Evolutionary conservation across 176 grass and related monocot species (phyloP), one percentile per base, ranked within the genome.

Genomic region (Eragrostis nindensis): DNA sequence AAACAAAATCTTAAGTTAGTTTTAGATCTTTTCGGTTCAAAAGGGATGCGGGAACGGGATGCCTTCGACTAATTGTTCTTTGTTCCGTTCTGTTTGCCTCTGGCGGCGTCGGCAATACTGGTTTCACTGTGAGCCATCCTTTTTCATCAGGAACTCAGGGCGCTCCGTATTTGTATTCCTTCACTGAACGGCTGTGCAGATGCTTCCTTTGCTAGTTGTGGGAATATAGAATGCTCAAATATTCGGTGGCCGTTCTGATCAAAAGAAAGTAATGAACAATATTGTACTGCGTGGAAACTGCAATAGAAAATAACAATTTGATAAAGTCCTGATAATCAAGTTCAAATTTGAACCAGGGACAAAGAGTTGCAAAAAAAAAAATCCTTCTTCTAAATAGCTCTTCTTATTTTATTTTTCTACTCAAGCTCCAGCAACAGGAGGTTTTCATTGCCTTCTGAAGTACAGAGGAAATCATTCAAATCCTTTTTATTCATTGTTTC

Each of bases 101-200:
- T 15, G 55, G 8, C 5, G 15, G 5, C 18, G 30, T 45, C 22
- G 48, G 14, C 47, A 75, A 15, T 11, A 9, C 14, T 53, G 5
- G 30, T 69, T 55, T 29, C 40, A 27, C 74, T 19, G 48, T 36
- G 73, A 84, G 13, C 82, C 82, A 70, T 61, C 40, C 27, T 30
- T 84, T 72, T 68, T 27, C 5, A 59, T 24, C n/a, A 32, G 4
- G 5, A 57, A 17, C 16, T 59, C 15, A 44, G 49, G 27, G n/a
- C 24, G 16, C 41, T 29, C n/a, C 63, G 38, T 56, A 45, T 43
- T 45, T 27, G 43, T 46, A 59, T 80, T 84, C 39, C n/a, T 69
- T 62, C 52, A 17, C 7, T 25, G 44, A 36, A 26, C 0, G 40
- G 49, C 38, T 15, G 0, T 44, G 46, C 15, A 74, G n/a, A 44